Evolutionary conservation across 1,139 yeast species (phyloP).

Genomic region (Diutina rugosa): DNA sequence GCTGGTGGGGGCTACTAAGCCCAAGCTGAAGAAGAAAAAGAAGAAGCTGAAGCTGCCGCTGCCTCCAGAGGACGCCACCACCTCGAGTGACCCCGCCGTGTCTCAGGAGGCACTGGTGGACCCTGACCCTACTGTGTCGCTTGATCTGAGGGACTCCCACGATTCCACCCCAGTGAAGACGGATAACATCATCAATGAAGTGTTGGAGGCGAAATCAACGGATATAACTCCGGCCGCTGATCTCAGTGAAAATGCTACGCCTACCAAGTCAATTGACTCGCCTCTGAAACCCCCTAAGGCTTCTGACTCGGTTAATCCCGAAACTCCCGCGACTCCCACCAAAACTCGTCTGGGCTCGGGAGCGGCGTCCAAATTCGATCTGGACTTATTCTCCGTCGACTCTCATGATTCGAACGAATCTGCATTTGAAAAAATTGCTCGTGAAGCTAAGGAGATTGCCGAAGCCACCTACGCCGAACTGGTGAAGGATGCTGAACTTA

Average conservation of each 20-base stretch:
- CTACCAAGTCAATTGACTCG: too few relatives aligned
- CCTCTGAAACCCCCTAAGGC: not conserved
- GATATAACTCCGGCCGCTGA: too few relatives aligned
- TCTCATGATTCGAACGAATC: not conserved
- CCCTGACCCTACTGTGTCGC: not conserved
- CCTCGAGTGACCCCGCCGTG: not conserved
- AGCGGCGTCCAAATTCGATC: not conserved
- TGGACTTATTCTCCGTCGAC: not conserved
- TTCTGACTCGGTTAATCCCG: not conserved
- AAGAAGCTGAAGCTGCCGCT: conserved; percentile 5
- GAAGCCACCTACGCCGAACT: not conserved
- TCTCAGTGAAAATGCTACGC: too few relatives aligned
- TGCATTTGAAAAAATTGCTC: not conserved
- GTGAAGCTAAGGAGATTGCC: not conserved
- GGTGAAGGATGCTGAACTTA: not conserved
- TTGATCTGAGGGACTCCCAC: not conserved
- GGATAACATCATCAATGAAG: not conserved
- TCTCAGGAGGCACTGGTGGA: not conserved
- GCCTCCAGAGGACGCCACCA: not conserved
- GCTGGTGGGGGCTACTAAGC: not conserved
- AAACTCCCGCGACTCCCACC: not conserved
- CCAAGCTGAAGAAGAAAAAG: conserved; percentile 3
- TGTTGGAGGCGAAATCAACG: not conserved
- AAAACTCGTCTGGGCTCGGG: not conserved
- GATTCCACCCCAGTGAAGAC: not conserved